Base-by-base conservation (phyloP, 257 asterid species). In the Parsonsia alboflavescens region DNA sequence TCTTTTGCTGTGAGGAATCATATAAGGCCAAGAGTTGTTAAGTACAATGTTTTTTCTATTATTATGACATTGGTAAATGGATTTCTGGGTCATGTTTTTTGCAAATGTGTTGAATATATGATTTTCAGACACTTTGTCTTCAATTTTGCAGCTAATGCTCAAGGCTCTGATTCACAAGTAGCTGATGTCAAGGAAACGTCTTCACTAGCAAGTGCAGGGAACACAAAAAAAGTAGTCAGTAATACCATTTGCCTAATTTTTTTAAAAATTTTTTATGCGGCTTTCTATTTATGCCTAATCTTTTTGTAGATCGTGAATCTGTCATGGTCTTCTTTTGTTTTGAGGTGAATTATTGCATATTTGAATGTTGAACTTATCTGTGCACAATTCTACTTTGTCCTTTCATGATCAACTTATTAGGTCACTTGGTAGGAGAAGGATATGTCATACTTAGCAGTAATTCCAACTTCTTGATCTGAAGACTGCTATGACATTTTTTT, bases 201-300 rank as follows among this genome's bases (percentile, higher is more conserved):
- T 50, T 78, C 76, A 71, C 78, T 83, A 58, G 88, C 77, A 80
- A 80, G 59, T 74, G 76, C 82, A 72, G 92, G 80, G 75, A 86
- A 52, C 84, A 84, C 79, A 81, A 90, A 87, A 86, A 91, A 86
- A 71, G 86, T 80, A 76, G 74, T 75, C 61, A 64, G 82, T 76
- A 70, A 76, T 82, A 49, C 72, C 73, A 58, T 70, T 71, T 21
- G 52, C 80, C 75, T 79, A 58, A 77, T 11, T n/a, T n/a, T n/a
- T n/a, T n/a, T n/a, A n/a, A n/a, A n/a, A n/a, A 2, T 48, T 68
- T 74, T 68, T 28, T 13, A 68, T 58, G 42, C 70, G 69, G 15
- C 63, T 75, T 56, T 46, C 42, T 44, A 12, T 49, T 16, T 61
- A 10, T 62, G 54, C 72, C 44, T 41, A 62, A 7, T 50, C 58